A percentile compares a stretch with the other conserved stretches of the same genome.
Evolutionary conservation across 2,329 filamentous ascomycete species (phyloP).

Genomic region (Penicillium sp.): DNA sequence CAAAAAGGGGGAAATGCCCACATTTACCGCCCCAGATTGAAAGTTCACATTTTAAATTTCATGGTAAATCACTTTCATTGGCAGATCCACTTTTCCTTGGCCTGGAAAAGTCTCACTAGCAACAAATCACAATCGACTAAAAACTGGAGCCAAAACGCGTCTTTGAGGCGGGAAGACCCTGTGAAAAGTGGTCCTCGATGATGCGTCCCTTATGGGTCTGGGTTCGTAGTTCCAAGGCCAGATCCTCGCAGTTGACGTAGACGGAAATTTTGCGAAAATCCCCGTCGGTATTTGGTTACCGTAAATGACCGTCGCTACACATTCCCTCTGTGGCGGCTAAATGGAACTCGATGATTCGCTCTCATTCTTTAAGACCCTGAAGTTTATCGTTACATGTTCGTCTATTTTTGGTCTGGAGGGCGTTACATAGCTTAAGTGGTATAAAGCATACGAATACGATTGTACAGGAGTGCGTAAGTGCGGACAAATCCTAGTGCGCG

Average conservation of each 20-base stretch:
- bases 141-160: conserved; percentile 6
- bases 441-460: background rate
- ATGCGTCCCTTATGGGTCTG: background rate
- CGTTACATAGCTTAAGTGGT: background rate
- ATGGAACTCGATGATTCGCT: too few species aligned
- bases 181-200: conserved; percentile 3
- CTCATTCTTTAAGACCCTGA: too few species aligned
- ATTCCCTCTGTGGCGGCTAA: background rate
- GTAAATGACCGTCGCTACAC: background rate
- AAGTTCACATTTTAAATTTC: background rate
- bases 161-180: conserved; percentile 2
- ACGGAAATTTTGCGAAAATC: background rate
- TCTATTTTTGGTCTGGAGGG: background rate
- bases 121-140: background rate
- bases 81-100: background rate
- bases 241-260: background rate
- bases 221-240: background rate
- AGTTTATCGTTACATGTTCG: background rate
- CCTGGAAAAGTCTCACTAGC: background rate
- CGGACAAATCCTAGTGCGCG: background rate
- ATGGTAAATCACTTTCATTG: background rate
- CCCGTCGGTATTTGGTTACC: background rate
- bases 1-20: background rate
- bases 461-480: background rate
- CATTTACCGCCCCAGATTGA: background rate